Base-by-base conservation (phyloP, 192 early-diverging fungal species). In the Coemansia sp. region DNA sequence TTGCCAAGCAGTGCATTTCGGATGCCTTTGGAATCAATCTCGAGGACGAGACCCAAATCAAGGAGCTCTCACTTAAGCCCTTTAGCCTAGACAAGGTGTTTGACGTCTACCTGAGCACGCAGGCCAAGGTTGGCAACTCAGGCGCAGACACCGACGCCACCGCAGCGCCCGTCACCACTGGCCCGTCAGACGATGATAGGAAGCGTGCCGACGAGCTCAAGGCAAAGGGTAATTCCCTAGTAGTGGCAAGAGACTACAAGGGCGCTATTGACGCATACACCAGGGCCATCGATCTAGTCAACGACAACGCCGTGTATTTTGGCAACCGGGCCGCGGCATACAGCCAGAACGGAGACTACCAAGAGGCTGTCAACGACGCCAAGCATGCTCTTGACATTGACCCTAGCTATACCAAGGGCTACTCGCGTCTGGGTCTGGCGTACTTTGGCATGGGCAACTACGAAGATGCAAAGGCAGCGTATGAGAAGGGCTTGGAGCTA, bases 281-380 rank as follows among this genome's bases (percentile, higher is more conserved):
- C 42, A 87, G 94, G 75, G 98, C 98, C 48, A 98, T 99, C 69
- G 89, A 78, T 41, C 78, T 95, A 23, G 90, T 96, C 70, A 62
- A 71, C 12, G 85, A 85, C 63, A 95, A 94, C 69, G 94, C 96
- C 27, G 92, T 99, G n/a, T 99, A 94, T 86, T 98, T 92, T 72
- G 91, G 93, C 15, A 99, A 99, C 88, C 86, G 96, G 90, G 95
- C 98, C 37, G 98, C 98, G 36, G 96, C 98, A 2, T 91, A 96
- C 81, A 94, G 89, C 72, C 95, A 97, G 84, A 86, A 86, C 66
- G 91, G 90, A 45, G 87, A 97, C 67, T 93, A 95, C 80, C 86
- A 90, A 19, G 87, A 90, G 62, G 95, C 98, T 2, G 91, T 98
- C 19, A 87, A 85, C 21, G 98, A 99, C 75, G 91, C 95, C 38